Evolutionary conservation across 495 filamentous ascomycete species (phyloP).

Genomic region (Penicillium soppii): DNA sequence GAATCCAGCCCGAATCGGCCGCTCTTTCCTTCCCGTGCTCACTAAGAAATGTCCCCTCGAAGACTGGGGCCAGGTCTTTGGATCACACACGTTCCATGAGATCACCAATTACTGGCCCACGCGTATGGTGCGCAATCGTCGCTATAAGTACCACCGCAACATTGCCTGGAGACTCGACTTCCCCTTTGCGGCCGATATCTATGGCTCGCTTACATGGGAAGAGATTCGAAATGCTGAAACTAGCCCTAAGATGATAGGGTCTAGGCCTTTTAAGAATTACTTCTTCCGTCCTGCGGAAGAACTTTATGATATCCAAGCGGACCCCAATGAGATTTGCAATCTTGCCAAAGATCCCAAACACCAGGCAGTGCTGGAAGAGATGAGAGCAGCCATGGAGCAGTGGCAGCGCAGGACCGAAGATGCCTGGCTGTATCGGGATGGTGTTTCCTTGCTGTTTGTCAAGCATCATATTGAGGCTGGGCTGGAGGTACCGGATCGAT

Average conservation of each 20-base stretch:
- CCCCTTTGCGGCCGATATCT: constrained; percentile 46
- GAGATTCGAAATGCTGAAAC: constrained; percentile 36
- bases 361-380: constrained; percentile 19
- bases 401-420: constrained; percentile 44
- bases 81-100: constrained; percentile 53
- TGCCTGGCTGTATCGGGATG: constrained; percentile 43
- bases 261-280: constrained; percentile 34
- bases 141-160: constrained; percentile 50
- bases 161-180: constrained; percentile 46
- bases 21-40: constrained; percentile 41
- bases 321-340: constrained; percentile 41
- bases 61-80: constrained; percentile 34
- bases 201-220: constrained; percentile 42
- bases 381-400: constrained; percentile 28
- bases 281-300: constrained; percentile 42
- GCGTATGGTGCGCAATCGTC: constrained; percentile 36
- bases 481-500: constrained; percentile 38
- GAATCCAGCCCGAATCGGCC: constrained; percentile 18
- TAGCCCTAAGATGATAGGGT: constrained; percentile 35
- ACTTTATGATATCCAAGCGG: constrained; percentile 39
- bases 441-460: constrained; percentile 30
- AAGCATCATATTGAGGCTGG: constrained; percentile 34
- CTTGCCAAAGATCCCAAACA: constrained; percentile 27
- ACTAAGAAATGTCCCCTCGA: constrained; percentile 16
- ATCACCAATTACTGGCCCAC: constrained; percentile 49